Evolutionary conservation across 768 basidiomycete genomes (phyloP), one percentile per base, ranked within the genome.

Genomic region (Kwoniella bestiolae): DNA sequence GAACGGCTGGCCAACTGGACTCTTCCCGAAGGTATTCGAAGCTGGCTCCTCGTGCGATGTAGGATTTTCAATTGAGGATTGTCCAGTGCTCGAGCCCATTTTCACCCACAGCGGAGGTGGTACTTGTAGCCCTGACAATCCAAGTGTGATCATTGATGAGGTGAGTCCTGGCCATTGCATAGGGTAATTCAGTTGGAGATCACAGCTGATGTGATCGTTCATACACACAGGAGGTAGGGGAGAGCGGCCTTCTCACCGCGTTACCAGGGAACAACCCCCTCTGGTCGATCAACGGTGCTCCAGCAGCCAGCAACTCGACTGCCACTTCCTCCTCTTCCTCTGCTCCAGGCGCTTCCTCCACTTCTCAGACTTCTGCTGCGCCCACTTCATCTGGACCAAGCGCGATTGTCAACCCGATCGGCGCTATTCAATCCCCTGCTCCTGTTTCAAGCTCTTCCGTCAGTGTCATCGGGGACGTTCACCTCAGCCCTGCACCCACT

Each of bases 1-100:
- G 26, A 73, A 60, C 26, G 74, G 74, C 32, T 76, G 74, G 74
- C 70, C 72, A 11, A 60, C 47, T 12, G 71, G 68, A 6, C 45
- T 62, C 28, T 66, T 75, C 60, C 45, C 60, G 7, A 47, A 69
- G 41, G 62, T 72, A 29, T 66, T 63, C 25, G 53, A 50, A 9
- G 51, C 72, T 2, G 68, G 73, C 2, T 55, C 52, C 12, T 34
- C 46, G 9, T 75, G 73, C 45, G 45, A 62, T 50, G 71, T 70
- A 18, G 66, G 45, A 18, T 71, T 71, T 52, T 49, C 34, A 26
- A 56, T 75, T 21, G 50, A 66, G 21, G 35, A 62, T 11, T 72
- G 73, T 52, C 70, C 70, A 21, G 49, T 69, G 6, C 53, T 75
- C 0, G 59, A 55, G 12, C 47, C 45, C 26, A 44, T 63, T 41